Base-by-base conservation (phyloP, 495 filamentous ascomycete genomes). In the Mycothermus thermophilus region DNA sequence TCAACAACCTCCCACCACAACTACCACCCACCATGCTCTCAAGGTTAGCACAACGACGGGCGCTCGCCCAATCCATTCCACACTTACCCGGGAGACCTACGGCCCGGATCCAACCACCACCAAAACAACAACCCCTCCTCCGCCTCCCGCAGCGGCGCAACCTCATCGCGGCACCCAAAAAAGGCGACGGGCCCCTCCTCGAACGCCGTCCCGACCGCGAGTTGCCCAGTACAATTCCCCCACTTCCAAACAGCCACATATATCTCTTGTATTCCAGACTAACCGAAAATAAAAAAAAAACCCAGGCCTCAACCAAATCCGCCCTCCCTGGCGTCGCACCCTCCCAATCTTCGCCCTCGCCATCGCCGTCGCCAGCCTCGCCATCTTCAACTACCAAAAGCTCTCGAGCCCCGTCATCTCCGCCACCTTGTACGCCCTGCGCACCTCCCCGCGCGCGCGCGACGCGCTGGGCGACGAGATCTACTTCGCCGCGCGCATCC, bases 381-480 rank as follows among this genome's bases (percentile, higher is more conserved):
- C 75, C 27, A 90, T 93, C 55, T 96, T 97, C 78, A 97, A 97
- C 66, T 96, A 97, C 69, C 88, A 97, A 50, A 94, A 94, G 52
- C 70, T 74, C 2, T 83, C 80, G 2, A 80, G 74, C 12, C 79
- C 79, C 34, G 75, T 95, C 9, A 83, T 94, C 3, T 74, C 69
- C 38, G 81, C 79, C 28, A 88, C 83, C 5, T 69, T 97, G 2
- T 97, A 95, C 64, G 79, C 88, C 1, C 70, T 97, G 27, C 82
- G 90, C 35, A 92, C 80, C 9, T 81, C 79, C 30, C 60, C 69
- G 5, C 58, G 64, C 34, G 90, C 85, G 23, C 74, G 84, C 33
- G 75, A 75, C 38, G 59, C 75, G 16, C 63, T 97, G 4, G 90
- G 90, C 16, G 83, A 94, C 51, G 80, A 95, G 60, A 85, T 97